Percentiles rank a stretch among this genome's conserved stretches.
phyloP scores from a whole-genome alignment of 1,139 yeast species.

The Debaryomycetaceae sp. region DNA sequence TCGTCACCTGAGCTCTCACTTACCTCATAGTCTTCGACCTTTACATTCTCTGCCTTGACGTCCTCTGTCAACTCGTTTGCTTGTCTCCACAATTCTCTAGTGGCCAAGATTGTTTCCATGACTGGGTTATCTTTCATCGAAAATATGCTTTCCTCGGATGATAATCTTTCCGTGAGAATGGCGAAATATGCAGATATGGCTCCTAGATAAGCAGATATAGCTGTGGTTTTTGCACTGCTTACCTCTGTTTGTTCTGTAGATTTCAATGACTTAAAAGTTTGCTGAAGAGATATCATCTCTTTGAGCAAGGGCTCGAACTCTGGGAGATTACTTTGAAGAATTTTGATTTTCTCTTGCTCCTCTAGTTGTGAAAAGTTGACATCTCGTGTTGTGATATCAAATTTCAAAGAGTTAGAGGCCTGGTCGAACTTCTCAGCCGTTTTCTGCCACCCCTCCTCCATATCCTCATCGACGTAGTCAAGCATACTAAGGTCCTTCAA shows the following conservation, averaged over 20 bases:
- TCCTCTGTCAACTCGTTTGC: slow-evolving; percentile 49
- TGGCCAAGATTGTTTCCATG: slow-evolving; percentile 77
- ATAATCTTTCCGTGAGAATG: slow-evolving; percentile 54
- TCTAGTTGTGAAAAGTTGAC: slow-evolving; percentile 36
- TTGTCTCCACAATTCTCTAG: slow-evolving; percentile 89
- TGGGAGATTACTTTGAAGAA: slow-evolving; percentile 65
- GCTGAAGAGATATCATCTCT: slow-evolving; percentile 54
- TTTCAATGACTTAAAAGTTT: slow-evolving; percentile 33
- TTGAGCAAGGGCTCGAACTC: slow-evolving; percentile 76
- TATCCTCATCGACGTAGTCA: slow-evolving; percentile 82
- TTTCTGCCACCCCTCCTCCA: slow-evolving; percentile 66
- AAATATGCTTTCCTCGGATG: slow-evolving; percentile 50
- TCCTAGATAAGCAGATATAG: slow-evolving; percentile 74
- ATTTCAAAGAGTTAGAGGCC: slow-evolving; percentile 16
- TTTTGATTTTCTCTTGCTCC: slow-evolving; percentile 40
- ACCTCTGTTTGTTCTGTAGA: slow-evolving; percentile 30
- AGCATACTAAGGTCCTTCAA: slow-evolving; percentile 74
- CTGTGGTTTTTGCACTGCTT: slow-evolving; percentile 52
- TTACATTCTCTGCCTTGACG: slow-evolving; percentile 7
- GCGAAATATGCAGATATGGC: slow-evolving; percentile 75
- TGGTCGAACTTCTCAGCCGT: slow-evolving; percentile 33
- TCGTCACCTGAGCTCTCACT: slow-evolving; percentile 17
- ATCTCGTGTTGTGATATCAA: slow-evolving; percentile 23
- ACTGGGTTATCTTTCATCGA: slow-evolving; percentile 83
- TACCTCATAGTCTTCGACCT: slow-evolving; percentile 15